Evolutionary conservation across 108 stramenopile genomes (phyloP).

Genomic region (Cyclotella baltica): DNA sequence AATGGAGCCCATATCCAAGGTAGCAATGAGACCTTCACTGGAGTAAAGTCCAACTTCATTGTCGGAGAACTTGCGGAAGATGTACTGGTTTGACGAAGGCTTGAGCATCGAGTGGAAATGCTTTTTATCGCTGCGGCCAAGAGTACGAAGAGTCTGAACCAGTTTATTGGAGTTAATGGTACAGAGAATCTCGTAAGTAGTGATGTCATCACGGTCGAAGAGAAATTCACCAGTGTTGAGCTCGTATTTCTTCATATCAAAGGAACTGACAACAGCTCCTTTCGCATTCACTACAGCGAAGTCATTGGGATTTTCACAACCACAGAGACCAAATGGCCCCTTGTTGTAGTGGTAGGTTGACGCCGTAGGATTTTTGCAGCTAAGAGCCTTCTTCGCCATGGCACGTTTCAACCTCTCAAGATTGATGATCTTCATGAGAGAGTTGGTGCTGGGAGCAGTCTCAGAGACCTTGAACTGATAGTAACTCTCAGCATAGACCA

Average conservation of each 20-base stretch:
- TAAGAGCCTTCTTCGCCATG: background rate
- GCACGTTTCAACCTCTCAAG: background rate
- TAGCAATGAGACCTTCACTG: too few relatives aligned
- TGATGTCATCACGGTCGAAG: background rate
- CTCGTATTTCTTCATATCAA: background rate
- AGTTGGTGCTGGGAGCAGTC: too few relatives aligned
- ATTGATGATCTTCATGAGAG: too few relatives aligned
- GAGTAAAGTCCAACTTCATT: too few relatives aligned
- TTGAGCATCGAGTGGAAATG: too few relatives aligned
- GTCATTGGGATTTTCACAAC: background rate
- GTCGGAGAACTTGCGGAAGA: too few relatives aligned
- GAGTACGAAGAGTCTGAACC: too few relatives aligned
- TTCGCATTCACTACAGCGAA: background rate
- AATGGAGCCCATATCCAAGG: background rate
- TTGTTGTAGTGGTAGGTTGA: background rate
- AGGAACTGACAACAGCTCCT: background rate
- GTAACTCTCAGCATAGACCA: background rate
- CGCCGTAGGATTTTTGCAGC: background rate
- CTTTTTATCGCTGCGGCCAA: too few relatives aligned
- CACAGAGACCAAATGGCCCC: background rate
- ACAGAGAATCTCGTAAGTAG: background rate
- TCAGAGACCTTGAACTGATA: background rate
- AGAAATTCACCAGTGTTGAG: background rate
- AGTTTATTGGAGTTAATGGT: background rate
- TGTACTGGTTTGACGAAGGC: too few relatives aligned